Conservation (phyloP, 2,329 filamentous ascomycete species). For the Delphinella strobiligena region DNA sequence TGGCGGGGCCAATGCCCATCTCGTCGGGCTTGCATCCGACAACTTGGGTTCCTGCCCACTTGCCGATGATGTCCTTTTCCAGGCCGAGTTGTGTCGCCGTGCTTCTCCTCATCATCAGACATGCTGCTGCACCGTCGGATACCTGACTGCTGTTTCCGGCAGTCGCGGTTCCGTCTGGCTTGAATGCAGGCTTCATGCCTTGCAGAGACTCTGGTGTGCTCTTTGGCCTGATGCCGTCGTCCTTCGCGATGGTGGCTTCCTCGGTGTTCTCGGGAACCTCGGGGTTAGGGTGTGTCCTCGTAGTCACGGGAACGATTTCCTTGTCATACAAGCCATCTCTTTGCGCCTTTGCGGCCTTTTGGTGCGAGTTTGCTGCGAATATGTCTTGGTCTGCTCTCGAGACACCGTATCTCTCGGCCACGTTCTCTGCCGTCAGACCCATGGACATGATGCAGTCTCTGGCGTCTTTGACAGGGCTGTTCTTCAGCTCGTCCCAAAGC, state of each 20-base stretch:
- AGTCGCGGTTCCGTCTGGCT: constrained; percentile 60
- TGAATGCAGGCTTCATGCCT: constrained; percentile 78
- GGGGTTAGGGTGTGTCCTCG: constrained; percentile 54
- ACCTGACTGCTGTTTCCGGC: constrained; percentile 82
- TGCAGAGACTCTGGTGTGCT: constrained; percentile 59
- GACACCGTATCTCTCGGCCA: constrained; percentile 65
- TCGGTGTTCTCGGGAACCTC: constrained; percentile 37
- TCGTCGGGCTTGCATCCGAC: constrained; percentile 76
- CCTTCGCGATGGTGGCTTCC: constrained; percentile 55
- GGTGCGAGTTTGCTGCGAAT: constrained; percentile 65
- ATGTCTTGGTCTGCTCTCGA: constrained; percentile 66
- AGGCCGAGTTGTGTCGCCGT: constrained; percentile 66
- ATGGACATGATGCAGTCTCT: constrained; percentile 88
- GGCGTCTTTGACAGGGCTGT: constrained; percentile 54
- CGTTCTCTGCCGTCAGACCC: constrained; percentile 84
- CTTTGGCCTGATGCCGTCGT: constrained; percentile 69
- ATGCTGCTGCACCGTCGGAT: constrained; percentile 75
- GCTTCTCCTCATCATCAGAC: constrained; percentile 72
- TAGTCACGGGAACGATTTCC: constrained; percentile 73
- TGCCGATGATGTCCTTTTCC: constrained; percentile 57
- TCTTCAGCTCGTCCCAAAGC: constrained; percentile 61
- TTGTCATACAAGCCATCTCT: constrained; percentile 56
- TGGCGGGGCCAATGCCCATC: constrained; percentile 83
- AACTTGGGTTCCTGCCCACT: constrained; percentile 66
- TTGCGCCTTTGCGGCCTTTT: constrained; percentile 59